Conservation (phyloP, 441 rosid species). For the Erodium moschatum region DNA sequence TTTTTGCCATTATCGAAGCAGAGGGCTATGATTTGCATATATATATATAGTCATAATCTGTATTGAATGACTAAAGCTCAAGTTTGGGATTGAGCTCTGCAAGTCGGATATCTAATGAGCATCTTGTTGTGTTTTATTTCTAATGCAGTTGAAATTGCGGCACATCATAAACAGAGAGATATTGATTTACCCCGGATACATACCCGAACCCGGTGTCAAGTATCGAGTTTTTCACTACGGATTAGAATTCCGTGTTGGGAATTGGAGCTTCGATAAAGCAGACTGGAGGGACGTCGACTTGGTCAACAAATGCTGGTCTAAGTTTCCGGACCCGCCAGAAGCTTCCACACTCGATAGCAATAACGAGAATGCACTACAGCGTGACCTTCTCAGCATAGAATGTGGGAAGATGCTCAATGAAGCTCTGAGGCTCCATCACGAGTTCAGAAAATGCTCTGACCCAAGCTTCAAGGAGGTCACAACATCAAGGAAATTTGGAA, state of each 20-base stretch:
- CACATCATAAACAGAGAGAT: slow-evolving; percentile 66
- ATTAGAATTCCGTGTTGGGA: slow-evolving; percentile 71
- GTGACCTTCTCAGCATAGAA: slow-evolving; percentile 88
- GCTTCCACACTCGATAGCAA: slow-evolving; percentile 47
- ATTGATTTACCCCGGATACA: slow-evolving; percentile 79
- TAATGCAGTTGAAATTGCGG: slow-evolving; percentile 69
- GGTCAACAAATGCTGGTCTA: slow-evolving; percentile 77
- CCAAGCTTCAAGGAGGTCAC: slow-evolving; percentile 24
- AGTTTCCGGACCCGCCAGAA: slow-evolving; percentile 82
- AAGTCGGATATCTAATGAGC: background rate
- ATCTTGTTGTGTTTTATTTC: slow-evolving; percentile 12
- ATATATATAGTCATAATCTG: too few relatives aligned
- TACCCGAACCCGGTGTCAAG: slow-evolving; percentile 65
- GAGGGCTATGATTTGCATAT: too few relatives aligned
- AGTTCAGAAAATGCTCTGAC: slow-evolving; percentile 53
- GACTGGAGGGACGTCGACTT: slow-evolving; percentile 71
- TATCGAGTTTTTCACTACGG: slow-evolving; percentile 95
- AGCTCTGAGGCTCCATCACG: slow-evolving; percentile 70
- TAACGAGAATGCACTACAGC: slow-evolving; percentile 36
- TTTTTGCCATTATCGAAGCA: too few relatives aligned
- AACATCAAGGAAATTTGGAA: slow-evolving; percentile 50
- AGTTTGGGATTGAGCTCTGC: background rate
- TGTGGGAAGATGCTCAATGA: slow-evolving; percentile 72
- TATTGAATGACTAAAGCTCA: too few relatives aligned
- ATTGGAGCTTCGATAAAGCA: slow-evolving; percentile 97